Percentiles rank a stretch among this genome's conserved stretches.
These are phyloP conservation scores for Ogataea populi-albae DNA, from an alignment of 805 yeast genomes.

Conservation along the genomic window DNA sequence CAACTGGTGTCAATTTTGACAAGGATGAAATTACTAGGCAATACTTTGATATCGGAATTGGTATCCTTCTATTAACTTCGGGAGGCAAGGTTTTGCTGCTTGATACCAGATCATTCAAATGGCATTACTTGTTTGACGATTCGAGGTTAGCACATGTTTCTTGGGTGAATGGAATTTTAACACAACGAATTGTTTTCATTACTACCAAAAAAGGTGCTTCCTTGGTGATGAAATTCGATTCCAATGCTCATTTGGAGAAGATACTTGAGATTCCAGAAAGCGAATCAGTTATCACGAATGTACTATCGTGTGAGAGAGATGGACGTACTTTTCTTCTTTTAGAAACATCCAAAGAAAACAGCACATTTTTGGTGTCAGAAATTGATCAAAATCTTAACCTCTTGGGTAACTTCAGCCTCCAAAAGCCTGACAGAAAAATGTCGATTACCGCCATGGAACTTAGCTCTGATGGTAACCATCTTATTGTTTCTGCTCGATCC, in stretches of 20 bases:
- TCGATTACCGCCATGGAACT: slow-evolving; percentile 56
- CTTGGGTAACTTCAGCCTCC: slow-evolving; percentile 7
- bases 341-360: slow-evolving; percentile 69
- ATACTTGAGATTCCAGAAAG: slow-evolving; percentile 17
- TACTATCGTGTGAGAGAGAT: slow-evolving; percentile 34
- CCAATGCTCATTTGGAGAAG: slow-evolving; percentile 31
- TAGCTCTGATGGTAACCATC: slow-evolving; percentile 36
- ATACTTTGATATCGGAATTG: slow-evolving; percentile 45
- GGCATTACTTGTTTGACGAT: slow-evolving; percentile 31
- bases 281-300: slow-evolving; percentile 40
- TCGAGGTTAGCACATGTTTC: slow-evolving; percentile 26
- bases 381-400: slow-evolving; percentile 32
- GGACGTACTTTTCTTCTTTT: slow-evolving; percentile 39
- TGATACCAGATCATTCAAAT: slow-evolving; percentile 21
- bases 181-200: slow-evolving; percentile 22
- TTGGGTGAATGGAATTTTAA: slow-evolving; percentile 24
- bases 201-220: slow-evolving; percentile 41
- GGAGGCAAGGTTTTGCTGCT: slow-evolving; percentile 48
- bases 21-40: slow-evolving; percentile 62
- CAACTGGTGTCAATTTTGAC: slow-evolving; percentile 27
- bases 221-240: slow-evolving; percentile 40
- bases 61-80: slow-evolving; percentile 56
- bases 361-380: slow-evolving; percentile 45
- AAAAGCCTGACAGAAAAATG: slow-evolving; percentile 38
- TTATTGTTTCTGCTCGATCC: slow-evolving; percentile 69